phyloP scores from a whole-genome alignment of 179 eudicot species.

The Sideroxylon spinosum region DNA sequence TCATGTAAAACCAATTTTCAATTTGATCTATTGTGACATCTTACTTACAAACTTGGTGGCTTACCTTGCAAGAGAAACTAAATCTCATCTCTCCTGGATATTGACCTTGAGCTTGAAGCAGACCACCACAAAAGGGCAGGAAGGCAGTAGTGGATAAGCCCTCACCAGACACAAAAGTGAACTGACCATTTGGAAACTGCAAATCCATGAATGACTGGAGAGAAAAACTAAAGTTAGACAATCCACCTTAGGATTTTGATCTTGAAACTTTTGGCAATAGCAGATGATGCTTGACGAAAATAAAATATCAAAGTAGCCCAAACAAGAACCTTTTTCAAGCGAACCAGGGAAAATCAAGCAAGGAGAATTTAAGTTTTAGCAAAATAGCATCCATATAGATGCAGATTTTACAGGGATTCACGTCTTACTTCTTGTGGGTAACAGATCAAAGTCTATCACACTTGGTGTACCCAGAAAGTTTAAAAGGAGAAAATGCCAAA shows the following conservation, averaged over 20 bases:
- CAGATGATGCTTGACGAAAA: not conserved
- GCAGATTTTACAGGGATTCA: not conserved
- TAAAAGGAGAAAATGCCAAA: not conserved
- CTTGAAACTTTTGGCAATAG: not conserved
- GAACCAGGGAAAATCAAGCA: not conserved
- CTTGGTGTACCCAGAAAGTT: not conserved
- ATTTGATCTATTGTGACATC: not conserved
- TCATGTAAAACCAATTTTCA: not conserved
- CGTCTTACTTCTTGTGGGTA: not conserved
- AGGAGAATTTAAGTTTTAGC: not conserved
- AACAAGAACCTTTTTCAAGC: not conserved
- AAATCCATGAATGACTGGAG: slow-evolving; percentile 95
- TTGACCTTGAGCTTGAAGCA: slow-evolving; percentile 98
- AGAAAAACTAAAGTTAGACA: slow-evolving; percentile 18
- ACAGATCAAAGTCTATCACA: not conserved
- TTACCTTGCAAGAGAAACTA: slow-evolving; percentile 93
- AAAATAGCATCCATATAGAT: not conserved
- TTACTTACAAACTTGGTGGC: slow-evolving; percentile 7
- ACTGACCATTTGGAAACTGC: slow-evolving; percentile 95
- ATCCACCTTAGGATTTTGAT: not conserved
- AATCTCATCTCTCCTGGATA: slow-evolving; percentile 94
- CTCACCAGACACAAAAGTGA: slow-evolving; percentile 91
- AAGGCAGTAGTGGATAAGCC: slow-evolving; percentile 88
- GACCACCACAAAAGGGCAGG: slow-evolving; percentile 77
- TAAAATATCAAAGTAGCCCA: not conserved